phyloP scores from a whole-genome alignment of 495 filamentous ascomycete genomes.

The Immersiella caudata region DNA sequence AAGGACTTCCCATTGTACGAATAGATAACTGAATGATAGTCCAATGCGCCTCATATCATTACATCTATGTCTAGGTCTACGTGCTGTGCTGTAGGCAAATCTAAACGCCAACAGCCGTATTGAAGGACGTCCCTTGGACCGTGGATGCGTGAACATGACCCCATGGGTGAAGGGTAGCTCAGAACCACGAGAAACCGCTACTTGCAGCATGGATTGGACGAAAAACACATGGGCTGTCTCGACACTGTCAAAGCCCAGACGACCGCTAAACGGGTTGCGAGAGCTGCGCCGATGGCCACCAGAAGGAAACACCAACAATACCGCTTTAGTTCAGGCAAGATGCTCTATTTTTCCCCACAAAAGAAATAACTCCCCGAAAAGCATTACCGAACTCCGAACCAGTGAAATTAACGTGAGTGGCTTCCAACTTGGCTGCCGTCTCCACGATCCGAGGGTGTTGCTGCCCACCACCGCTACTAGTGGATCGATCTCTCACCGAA shows the following conservation, averaged over 20 bases:
- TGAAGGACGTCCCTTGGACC: neutral
- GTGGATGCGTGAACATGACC: neutral
- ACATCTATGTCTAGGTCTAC: neutral
- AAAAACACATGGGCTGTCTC: neutral
- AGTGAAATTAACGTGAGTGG: neutral
- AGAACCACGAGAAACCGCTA: neutral
- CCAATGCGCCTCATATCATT: neutral
- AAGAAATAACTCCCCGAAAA: neutral
- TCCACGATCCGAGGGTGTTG: neutral
- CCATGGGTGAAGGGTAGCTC: neutral
- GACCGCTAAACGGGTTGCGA: neutral
- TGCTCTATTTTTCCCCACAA: constrained; percentile 10
- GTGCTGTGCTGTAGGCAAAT: neutral
- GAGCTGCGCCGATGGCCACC: neutral
- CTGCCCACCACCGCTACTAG: neutral
- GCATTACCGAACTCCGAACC: neutral
- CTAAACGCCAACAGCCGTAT: neutral
- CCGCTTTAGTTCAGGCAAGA: neutral
- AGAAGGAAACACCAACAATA: neutral
- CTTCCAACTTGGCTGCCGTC: constrained; percentile 4
- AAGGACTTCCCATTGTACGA: neutral
- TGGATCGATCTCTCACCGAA: neutral
- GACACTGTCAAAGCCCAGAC: neutral
- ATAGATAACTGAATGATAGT: neutral
- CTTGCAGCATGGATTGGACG: neutral